Conservation (phyloP, 768 basidiomycete species). For the Podaxis mareebaensis region DNA sequence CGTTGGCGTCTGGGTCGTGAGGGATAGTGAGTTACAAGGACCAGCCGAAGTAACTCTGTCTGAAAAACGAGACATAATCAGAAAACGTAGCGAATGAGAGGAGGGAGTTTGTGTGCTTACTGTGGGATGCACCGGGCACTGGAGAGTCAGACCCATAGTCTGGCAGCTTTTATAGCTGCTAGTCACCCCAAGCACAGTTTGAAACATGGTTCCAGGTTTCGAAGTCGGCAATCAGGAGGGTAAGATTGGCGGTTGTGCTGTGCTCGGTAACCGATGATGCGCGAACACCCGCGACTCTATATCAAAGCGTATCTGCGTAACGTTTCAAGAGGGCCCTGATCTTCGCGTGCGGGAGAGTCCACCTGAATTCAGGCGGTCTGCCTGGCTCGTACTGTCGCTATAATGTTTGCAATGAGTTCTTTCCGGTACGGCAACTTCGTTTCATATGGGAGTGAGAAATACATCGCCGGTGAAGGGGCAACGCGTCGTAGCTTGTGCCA, state of each 20-base stretch:
- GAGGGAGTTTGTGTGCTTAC: background rate
- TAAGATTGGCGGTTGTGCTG: background rate
- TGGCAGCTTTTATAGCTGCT: background rate
- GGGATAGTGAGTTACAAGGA: background rate
- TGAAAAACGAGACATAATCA: background rate
- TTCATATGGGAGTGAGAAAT: too few species aligned
- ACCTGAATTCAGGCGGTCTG: too few species aligned
- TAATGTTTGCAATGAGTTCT: too few species aligned
- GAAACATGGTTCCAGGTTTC: background rate
- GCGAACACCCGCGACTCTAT: background rate
- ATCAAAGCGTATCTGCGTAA: too few species aligned
- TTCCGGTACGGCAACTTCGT: too few species aligned
- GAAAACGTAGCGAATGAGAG: background rate
- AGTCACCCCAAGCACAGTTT: background rate
- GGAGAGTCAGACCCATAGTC: background rate
- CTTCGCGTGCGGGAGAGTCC: too few species aligned
- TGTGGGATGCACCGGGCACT: slow-evolving; percentile 10
- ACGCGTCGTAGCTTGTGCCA: too few species aligned
- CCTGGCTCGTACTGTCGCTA: too few species aligned
- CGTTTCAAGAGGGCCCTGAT: too few species aligned
- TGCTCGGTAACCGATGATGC: background rate
- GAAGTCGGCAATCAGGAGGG: background rate
- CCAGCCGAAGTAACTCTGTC: slow-evolving; percentile 12
- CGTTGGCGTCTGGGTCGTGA: background rate
- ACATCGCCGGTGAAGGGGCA: too few species aligned